phyloP scores from a whole-genome alignment of 306 rosid species.

The Rubus idaeus region DNA sequence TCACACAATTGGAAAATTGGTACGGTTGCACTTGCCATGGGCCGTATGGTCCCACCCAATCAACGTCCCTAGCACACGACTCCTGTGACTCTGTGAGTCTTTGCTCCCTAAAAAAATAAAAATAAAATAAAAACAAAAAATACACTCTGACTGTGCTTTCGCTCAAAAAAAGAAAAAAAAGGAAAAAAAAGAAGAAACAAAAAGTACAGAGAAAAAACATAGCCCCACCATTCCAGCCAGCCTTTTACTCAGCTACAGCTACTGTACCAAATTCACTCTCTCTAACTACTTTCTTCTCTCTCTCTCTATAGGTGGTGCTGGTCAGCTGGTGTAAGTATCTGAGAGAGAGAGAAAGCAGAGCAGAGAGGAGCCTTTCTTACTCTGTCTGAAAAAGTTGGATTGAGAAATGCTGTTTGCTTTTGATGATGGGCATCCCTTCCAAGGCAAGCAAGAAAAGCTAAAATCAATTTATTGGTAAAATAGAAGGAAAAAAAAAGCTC shows the following conservation, averaged over 20 bases:
- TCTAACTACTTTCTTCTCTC: slow-evolving; percentile 5
- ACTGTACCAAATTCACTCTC: slow-evolving; percentile 18
- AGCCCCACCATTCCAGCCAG: slow-evolving; percentile 32
- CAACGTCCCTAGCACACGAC: slow-evolving; percentile 19
- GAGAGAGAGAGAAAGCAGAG: neutral
- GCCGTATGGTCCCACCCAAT: neutral
- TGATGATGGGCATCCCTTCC: slow-evolving; percentile 70
- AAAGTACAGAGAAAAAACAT: neutral
- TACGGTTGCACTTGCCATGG: neutral
- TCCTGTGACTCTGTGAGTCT: slow-evolving; percentile 24
- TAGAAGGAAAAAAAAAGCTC: neutral
- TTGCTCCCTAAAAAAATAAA: neutral
- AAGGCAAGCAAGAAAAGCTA: slow-evolving; percentile 62
- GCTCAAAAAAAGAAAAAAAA: neutral
- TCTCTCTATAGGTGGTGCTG: neutral
- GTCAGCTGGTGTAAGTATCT: neutral
- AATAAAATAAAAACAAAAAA: too few species aligned
- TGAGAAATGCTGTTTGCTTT: slow-evolving; percentile 50
- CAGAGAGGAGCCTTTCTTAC: slow-evolving; percentile 22
- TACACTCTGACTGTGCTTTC: neutral
- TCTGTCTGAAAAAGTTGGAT: slow-evolving; percentile 35
- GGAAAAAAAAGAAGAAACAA: neutral
- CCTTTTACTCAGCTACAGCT: slow-evolving; percentile 15
- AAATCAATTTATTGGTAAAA: slow-evolving; percentile 7
- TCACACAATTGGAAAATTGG: neutral